Evolutionary conservation across 305 asterid species (phyloP), one percentile per base, ranked within the genome.

Genomic region (Rubia tinctorum): DNA sequence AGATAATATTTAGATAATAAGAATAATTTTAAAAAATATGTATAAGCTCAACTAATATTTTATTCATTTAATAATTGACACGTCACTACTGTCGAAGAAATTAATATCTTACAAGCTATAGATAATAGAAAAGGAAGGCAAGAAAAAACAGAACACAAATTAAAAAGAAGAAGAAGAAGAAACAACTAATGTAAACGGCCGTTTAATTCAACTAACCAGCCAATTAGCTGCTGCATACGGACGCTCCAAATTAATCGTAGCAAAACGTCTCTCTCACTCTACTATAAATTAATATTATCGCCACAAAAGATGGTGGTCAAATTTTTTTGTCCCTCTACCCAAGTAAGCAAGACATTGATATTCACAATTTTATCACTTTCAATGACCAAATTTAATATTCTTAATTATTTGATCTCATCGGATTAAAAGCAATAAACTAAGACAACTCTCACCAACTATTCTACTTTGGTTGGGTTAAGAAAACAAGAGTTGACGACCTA

Each of bases 401-500:
- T n/a, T 53, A 53, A 53, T 53, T 53, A 18, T 53, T 53, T 53
- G 23, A 53, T 53, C 60, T 1, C 11, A 53, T 18, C 25, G 1
- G 23, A 53, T 53, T 6, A 53, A 18, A 18, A 17, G 20, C 56
- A 53, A 18, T 53, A 18, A 53, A 53, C 60, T 17, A 53, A 53
- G 60, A 53, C 60, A 17, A 18, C 22, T 18, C 60, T 53, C 37
- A 23, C 65, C 37, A 59, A 59, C 37, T 59, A 59, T 53, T 6
- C 37, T 59, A 23, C 22, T 59, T 7, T 20, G 37, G 65, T 6
- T 13, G 39, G 66, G 40, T 12, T 61, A 61, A 61, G 66, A 61
- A 61, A 61, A 61, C 66, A 30, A 61, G 66, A 61, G 66, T 60
- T 23, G 65, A 59, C 65, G 65, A 59, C 65, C 15, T 7, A 59